A percentile compares a stretch with the other conserved stretches of the same genome.
These are phyloP conservation scores for Aspergillus cavernicola DNA, from an alignment of 495 filamentous ascomycete genomes.

Conservation along the genomic window DNA sequence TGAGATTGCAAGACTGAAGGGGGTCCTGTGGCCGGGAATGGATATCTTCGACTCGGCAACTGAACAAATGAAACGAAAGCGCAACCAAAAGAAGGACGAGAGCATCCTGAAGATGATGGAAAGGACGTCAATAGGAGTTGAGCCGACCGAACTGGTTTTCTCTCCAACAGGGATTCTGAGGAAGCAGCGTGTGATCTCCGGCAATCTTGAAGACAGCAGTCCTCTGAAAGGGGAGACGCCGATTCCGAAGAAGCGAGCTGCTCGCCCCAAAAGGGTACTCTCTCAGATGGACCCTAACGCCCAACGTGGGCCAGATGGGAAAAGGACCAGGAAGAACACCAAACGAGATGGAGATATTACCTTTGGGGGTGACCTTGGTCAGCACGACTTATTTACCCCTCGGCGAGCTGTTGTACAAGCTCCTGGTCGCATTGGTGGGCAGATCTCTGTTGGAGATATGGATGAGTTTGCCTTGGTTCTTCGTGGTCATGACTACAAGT, in stretches of 20 bases:
- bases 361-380: not conserved
- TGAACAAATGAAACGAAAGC: conserved; percentile 67
- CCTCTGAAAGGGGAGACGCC: conserved; percentile 47
- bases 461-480: conserved; percentile 30
- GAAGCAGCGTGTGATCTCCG: conserved; percentile 54
- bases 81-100: conserved; percentile 82
- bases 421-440: conserved; percentile 1
- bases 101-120: conserved; percentile 69
- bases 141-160: conserved; percentile 69
- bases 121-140: conserved; percentile 60
- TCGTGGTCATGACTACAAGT: conserved; percentile 18
- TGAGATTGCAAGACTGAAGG: conserved; percentile 60
- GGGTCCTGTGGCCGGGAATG: conserved; percentile 79
- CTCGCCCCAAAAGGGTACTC: conserved; percentile 27
- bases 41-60: conserved; percentile 82
- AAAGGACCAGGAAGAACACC: conserved; percentile 17
- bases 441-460: conserved; percentile 15
- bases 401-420: conserved; percentile 9
- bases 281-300: conserved; percentile 32
- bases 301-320: conserved; percentile 23
- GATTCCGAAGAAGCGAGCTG: conserved; percentile 33
- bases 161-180: conserved; percentile 50
- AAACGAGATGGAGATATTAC: conserved; percentile 3
- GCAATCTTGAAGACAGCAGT: conserved; percentile 50
- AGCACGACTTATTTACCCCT: not conserved